Base-by-base conservation (phyloP, 768 basidiomycete species). In the Suillus paluster region DNA sequence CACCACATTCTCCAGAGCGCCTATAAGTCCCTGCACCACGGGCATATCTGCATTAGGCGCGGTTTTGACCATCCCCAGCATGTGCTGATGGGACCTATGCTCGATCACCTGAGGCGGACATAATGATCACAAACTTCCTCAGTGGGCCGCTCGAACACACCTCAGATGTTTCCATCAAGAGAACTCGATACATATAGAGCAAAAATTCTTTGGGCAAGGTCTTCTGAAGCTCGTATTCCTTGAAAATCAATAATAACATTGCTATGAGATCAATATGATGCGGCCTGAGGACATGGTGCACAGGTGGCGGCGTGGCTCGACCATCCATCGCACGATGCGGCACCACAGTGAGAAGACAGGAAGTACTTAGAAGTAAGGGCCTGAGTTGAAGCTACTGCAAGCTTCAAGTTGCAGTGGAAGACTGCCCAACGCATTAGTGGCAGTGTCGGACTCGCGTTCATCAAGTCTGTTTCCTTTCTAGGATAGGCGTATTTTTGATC, bases 241-340 rank as follows among this genome's bases (percentile, higher is more conserved):
- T 88, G 72, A 87, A 90, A 5, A 84, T 76, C 14, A 89, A 76
- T 62, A 86, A 77, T 39, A 93, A 78, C 27, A 92, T 77, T 38
- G 83, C 83, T 36, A 94, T 78, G 17, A 94, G 77, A 54, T 83
- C 83, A 56, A 94, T 78, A 70, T 95, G 93, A 67, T 94, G 92
- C 1, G 92, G 91, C 59, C 86, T 81, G 33, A 94, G 80, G 60
- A 86, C 80, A 73, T 91, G 88, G 57, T 86, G 83, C 8, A 83
- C 82, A 1, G 88, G 86, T 9, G 88, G 86, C 58, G 84, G 85
- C 23, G 80, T 78, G 38, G 66, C 68, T 57, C 53, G 63, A 63
- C 71, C 62, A n/a, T 74, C 69, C 74, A 74, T 74, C 30, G 38
- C 58, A n/a, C 49, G 46, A 34, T 63, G 23, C 14, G 5, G 19